Evolutionary conservation across 2,329 filamentous ascomycete genomes (phyloP), one percentile per base, ranked within the genome.

Genomic region (Diaporthe caulivora): DNA sequence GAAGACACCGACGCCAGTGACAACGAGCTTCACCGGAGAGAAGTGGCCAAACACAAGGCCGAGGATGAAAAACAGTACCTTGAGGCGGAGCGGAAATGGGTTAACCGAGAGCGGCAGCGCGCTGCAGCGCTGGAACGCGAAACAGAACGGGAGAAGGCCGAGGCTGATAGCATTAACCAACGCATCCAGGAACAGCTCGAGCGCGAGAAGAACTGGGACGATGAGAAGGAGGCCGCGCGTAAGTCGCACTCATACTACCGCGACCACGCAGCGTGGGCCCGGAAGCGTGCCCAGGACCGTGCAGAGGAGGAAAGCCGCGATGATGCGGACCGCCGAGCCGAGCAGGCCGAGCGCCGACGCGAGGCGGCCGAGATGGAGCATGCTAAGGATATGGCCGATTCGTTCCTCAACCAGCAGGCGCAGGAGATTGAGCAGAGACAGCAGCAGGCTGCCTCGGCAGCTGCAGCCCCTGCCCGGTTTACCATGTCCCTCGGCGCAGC

Each of bases 401-500:
- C 94, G 53, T 98, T 98, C 91, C 88, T 98, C 74, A 94, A 95
- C 77, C 90, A 92, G 75, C 94, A 97, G 81, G 94, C 93, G 0
- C 90, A 93, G 77, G 95, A 97, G 79, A 88, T 97, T 81, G 90
- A 89, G 77, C 83, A 86, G 55, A 84, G 86, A 75, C 84, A 76
- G 79, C 79, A 76, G 76, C 77, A 79, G 9, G 84, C 81, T 1
- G 78, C 82, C 34, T 18, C 57, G 40, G 81, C 82, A 2, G 78
- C 83, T 70, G 80, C 85, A 13, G 89, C 90, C 72, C 94, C 94
- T 4, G 92, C 94, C 79, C 92, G 92, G 31, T 97, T 98, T 89
- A 98, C 98, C 82, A 89, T 98, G 72, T 98, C 95, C 1, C 92
- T 98, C 34, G 95, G 95, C 70, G 95, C 95, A 0, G 94, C 95